phyloP scores from a whole-genome alignment of 345 rosid genomes.

The Eucalyptus pauciflora region DNA sequence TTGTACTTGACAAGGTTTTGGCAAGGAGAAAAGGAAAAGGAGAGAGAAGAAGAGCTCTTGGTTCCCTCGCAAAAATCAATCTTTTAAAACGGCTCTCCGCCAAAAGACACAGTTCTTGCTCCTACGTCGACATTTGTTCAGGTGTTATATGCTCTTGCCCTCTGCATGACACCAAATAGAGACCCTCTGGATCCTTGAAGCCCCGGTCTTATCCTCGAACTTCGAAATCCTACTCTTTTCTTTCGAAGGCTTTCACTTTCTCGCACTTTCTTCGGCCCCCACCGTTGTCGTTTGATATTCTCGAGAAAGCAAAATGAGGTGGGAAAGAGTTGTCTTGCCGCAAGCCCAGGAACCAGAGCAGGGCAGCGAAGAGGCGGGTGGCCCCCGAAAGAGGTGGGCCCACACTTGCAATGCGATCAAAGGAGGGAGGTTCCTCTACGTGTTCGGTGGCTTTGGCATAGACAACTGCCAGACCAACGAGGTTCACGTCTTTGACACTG shows the following conservation, averaged over 20 bases:
- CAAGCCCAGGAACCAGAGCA: constrained; percentile 15
- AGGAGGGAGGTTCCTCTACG: constrained; percentile 74
- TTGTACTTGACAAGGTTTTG: no score
- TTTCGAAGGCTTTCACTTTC: neutral
- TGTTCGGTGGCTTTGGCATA: constrained; percentile 85
- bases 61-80: neutral
- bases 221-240: neutral
- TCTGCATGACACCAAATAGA: neutral
- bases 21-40: no score
- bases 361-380: constrained; percentile 5
- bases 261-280: neutral
- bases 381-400: constrained; percentile 89
- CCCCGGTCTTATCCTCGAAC: neutral
- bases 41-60: neutral
- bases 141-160: neutral
- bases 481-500: constrained; percentile 86
- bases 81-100: neutral
- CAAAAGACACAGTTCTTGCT: no score
- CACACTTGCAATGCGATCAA: constrained; percentile 4
- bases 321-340: constrained; percentile 39
- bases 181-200: neutral
- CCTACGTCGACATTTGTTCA: no score
- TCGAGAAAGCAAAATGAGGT: constrained; percentile 34
- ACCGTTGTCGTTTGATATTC: neutral
- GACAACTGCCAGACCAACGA: constrained; percentile 93